Conservation (phyloP, 2,329 filamentous ascomycete genomes). For the Fulvia fulva region DNA sequence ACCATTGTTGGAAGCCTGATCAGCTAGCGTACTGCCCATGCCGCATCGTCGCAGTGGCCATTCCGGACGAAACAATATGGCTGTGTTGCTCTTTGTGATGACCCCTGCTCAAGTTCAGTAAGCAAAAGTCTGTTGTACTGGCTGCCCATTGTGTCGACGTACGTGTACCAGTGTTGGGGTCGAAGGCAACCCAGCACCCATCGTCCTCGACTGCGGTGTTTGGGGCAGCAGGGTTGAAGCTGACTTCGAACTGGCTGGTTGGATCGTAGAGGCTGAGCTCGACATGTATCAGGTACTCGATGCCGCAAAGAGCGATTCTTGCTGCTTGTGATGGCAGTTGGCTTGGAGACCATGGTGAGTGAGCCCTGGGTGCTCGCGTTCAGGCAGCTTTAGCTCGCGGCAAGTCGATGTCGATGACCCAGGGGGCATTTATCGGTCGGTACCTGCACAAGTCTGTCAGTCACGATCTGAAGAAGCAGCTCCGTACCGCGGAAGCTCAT, state of each 20-base stretch:
- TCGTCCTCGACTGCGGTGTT: conserved; percentile 12
- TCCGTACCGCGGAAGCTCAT: background rate
- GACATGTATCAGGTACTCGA: background rate
- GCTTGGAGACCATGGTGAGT: conserved; percentile 25
- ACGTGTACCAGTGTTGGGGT: background rate
- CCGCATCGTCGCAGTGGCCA: background rate
- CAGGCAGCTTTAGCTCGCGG: conserved; percentile 7
- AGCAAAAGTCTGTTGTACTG: background rate
- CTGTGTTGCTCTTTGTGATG: background rate
- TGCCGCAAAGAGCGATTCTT: background rate
- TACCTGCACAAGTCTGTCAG: conserved; percentile 7
- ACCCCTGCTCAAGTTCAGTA: background rate
- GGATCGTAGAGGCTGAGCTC: background rate
- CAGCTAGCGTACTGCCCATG: background rate
- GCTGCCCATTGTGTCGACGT: background rate
- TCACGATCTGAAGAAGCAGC: background rate
- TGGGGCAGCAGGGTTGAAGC: conserved; percentile 19
- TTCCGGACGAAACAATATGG: background rate
- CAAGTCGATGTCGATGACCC: conserved; percentile 53
- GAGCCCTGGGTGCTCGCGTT: conserved; percentile 5
- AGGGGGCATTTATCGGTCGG: conserved; percentile 49
- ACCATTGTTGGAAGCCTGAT: background rate
- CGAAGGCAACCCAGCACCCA: conserved; percentile 8
- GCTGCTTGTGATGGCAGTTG: conserved; percentile 16
- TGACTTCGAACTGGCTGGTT: conserved; percentile 14